Evolutionary conservation across 2,329 filamentous ascomycete genomes (phyloP).

Genomic region (Claviceps sp.): DNA sequence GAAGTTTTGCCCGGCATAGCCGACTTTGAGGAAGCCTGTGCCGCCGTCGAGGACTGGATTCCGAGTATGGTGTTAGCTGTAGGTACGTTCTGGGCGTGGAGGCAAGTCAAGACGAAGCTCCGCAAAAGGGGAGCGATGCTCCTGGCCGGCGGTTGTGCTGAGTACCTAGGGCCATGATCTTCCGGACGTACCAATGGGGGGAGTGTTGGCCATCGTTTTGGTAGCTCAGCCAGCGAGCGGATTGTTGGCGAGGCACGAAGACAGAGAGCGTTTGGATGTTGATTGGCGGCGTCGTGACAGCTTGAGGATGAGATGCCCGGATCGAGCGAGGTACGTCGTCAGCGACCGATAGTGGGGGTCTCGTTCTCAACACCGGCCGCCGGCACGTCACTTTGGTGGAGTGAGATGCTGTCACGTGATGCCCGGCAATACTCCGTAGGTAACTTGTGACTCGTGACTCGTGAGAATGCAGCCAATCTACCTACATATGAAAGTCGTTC

Average conservation of each 20-base stretch:
- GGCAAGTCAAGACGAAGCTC: not conserved
- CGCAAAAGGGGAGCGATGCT: not conserved
- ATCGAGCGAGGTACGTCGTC: constrained; percentile 5
- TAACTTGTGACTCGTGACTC: too few species aligned
- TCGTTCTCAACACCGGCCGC: constrained; percentile 6
- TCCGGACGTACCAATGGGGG: constrained; percentile 38
- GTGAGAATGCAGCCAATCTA: too few species aligned
- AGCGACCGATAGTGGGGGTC: constrained; percentile 4
- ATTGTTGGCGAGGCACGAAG: not conserved
- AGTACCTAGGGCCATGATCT: constrained; percentile 1
- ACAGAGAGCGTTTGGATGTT: constrained; percentile 1
- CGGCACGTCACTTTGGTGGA: too few species aligned
- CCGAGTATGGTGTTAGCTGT: constrained; percentile 1
- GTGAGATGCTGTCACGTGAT: too few species aligned
- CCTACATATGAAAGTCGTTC: too few species aligned
- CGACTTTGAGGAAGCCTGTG: constrained; percentile 98
- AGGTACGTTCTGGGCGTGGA: not conserved
- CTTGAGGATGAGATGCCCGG: not conserved
- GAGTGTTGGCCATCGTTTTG: constrained; percentile 34
- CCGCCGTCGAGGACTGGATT: constrained; percentile 89
- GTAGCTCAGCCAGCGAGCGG: constrained; percentile 8
- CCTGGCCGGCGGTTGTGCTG: not conserved
- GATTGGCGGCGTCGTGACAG: constrained; percentile 5
- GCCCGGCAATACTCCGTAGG: too few species aligned
- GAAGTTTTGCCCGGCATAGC: constrained; percentile 98